Evolutionary conservation across 352 stramenopile species (phyloP), one percentile per base, ranked within the genome.

Genomic region (Globisporangium cederbergense): DNA sequence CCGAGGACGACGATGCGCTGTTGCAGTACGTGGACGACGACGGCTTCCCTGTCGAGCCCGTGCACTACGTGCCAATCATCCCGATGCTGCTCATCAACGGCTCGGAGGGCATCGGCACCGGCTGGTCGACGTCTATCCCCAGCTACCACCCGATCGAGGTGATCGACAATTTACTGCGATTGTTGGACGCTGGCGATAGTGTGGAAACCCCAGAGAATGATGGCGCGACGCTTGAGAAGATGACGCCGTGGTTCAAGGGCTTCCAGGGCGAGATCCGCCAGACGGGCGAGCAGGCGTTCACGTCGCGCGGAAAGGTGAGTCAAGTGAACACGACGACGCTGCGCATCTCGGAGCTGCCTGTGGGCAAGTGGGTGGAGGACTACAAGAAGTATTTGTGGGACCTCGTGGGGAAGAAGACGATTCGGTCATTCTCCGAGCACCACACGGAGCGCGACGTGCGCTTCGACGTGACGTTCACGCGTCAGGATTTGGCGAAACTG

Each of bases 91-190:
- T 99, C 0, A 87, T 99, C 4, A 99, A 99, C 72, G 98, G 98
- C 16, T 95, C 88, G 0, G 97, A 99, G 56, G 98, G 98, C 58
- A 99, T 99, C 64, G 98, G 98, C 64, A 99, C 97, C 1, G 97
- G 97, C 22, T 99, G 97, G 96, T 98, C 86, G 22, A 98, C 95
- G 11, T 97, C 76, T 6, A 90, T 99, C 54, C 97, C 96, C 30
- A 99, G 94, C 68, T 97, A 99, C 70, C 83, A 98, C 70, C 97
- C 98, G 5, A 79, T 98, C 20, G 79, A 98, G 36, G 86, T 99
- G 50, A 98, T 99, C 68, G 78, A 96, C 54, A 98, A 98, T 54
- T 67, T 99, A 30, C 69, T 98, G 38, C 77, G 74, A 49, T 62
- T 95, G 18, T 67, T 99, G 2, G 75, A 90, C 43, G 67, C 72